Percentiles rank a stretch among this genome's conserved stretches.
Conservation (phyloP, 306 rosid species). For the Vigna nakashimae region DNA sequence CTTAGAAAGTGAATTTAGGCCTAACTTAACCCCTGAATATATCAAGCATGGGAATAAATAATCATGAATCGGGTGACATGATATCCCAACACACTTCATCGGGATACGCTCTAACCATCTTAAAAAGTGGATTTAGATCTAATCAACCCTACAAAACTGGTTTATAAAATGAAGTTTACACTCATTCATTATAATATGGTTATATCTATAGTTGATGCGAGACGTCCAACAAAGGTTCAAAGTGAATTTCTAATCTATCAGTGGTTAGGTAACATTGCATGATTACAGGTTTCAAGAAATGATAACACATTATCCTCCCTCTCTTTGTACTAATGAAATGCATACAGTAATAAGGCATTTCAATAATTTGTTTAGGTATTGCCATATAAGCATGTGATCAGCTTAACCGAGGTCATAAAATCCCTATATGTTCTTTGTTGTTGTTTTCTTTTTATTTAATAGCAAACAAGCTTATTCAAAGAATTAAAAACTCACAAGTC, state of each 20-base stretch:
- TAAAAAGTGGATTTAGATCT: no score
- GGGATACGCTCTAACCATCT: no score
- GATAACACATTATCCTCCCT: constrained; percentile 18
- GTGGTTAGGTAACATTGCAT: constrained; percentile 9
- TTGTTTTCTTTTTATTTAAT: not conserved
- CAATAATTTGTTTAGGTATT: not conserved
- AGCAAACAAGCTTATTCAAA: constrained; percentile 21
- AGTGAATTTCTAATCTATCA: not conserved
- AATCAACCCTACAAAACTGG: no score
- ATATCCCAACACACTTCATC: no score
- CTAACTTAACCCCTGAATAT: no score
- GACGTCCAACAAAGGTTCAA: no score
- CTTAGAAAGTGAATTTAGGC: not conserved
- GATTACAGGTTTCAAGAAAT: constrained; percentile 19
- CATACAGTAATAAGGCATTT: constrained; percentile 18
- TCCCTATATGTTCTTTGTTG: not conserved
- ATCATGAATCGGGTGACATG: no score
- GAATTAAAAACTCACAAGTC: constrained; percentile 16
- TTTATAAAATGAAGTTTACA: no score
- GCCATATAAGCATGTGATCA: constrained; percentile 26
- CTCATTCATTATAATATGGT: no score
- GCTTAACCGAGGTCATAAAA: constrained; percentile 33
- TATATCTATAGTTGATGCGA: no score
- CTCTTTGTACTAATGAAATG: constrained; percentile 8
- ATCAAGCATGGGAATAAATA: no score